Evolutionary conservation across 2,329 filamentous ascomycete species (phyloP), one percentile per base, ranked within the genome.

Genomic region (Huntiella decipiens): DNA sequence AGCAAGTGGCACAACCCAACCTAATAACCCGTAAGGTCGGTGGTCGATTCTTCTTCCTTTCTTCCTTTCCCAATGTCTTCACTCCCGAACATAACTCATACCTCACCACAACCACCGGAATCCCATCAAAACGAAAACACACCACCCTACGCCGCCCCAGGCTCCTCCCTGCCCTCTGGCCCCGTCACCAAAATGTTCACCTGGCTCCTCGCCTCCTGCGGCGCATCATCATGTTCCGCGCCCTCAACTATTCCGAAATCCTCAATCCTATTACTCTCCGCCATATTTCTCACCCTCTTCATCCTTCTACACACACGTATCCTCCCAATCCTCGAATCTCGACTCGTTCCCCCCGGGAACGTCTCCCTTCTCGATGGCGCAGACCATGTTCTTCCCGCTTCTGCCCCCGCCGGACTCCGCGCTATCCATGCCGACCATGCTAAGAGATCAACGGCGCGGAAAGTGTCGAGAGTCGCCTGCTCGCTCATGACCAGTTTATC

Each of bases 401-500:
- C 76, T 48, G 73, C 74, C n/a, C 75, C 78, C 48, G 64, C 67
- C 12, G 65, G 64, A 43, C 66, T 78, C 52, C 68, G 70, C 33
- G 70, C 73, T 51, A 71, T 65, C 3, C 74, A 79, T 56, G 70
- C 69, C 16, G 71, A 73, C 54, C 70, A 77, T 55, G 69, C 66
- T 34, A 57, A 64, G 22, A 72, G 71, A 55, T 71, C 66, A 36
- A 55, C 66, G 50, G 61, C 67, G 42, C 61, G 71, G 36, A 63
- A 67, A 17, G 57, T 71, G 10, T 71, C 76, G 2, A 77, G 75
- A 11, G 62, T 71, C 48, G 76, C 81, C 1, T 92, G 92, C 59
- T 77, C 82, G 5, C 71, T 75, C 1, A 92, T 82, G 7, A 73
- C 91, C 33, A 83, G 76, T 1, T 68, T 92, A 6, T 80, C 84